These are phyloP conservation scores for Fusarium denticulatum DNA, from an alignment of 2,329 filamentous ascomycete genomes.

Conservation along the genomic window DNA sequence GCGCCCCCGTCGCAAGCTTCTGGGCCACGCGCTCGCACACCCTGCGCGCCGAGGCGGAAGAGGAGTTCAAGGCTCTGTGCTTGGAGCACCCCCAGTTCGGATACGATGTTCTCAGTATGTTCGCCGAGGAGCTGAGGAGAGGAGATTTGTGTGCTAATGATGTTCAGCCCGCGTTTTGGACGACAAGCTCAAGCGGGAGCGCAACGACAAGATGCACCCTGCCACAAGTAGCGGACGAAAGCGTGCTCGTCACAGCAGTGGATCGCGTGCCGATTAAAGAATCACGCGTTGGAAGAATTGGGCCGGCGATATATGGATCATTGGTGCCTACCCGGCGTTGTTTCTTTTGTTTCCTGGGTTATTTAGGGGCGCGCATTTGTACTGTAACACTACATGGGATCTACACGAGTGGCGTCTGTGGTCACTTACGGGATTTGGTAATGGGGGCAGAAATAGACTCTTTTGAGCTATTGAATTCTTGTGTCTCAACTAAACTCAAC, in stretches of 20 bases:
- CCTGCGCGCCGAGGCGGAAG: constrained; percentile 84
- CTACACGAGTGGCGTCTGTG: background rate
- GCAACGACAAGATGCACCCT: constrained; percentile 68
- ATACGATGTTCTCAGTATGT: constrained; percentile 87
- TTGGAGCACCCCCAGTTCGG: constrained; percentile 91
- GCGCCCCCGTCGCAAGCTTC: constrained; percentile 41
- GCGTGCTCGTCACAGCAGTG: constrained; percentile 63
- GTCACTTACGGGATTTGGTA: background rate
- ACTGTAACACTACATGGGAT: background rate
- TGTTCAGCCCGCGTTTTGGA: constrained; percentile 68
- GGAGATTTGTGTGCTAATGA: constrained; percentile 5
- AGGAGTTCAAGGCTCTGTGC: constrained; percentile 85
- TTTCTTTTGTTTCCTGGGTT: constrained; percentile 20
- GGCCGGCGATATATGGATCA: background rate
- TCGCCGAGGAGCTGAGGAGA: too few relatives aligned
- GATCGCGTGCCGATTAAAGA: constrained; percentile 33
- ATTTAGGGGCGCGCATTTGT: background rate
- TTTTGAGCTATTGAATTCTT: background rate
- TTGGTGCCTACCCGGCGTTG: background rate
- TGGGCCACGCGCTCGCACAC: constrained; percentile 64
- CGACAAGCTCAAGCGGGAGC: constrained; percentile 73
- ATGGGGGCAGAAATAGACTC: background rate
- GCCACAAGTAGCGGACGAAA: constrained; percentile 63
- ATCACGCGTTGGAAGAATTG: background rate
- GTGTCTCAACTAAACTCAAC: background rate